Conservation (phyloP, 129 eudicot species). For the Sambucus nigra region DNA sequence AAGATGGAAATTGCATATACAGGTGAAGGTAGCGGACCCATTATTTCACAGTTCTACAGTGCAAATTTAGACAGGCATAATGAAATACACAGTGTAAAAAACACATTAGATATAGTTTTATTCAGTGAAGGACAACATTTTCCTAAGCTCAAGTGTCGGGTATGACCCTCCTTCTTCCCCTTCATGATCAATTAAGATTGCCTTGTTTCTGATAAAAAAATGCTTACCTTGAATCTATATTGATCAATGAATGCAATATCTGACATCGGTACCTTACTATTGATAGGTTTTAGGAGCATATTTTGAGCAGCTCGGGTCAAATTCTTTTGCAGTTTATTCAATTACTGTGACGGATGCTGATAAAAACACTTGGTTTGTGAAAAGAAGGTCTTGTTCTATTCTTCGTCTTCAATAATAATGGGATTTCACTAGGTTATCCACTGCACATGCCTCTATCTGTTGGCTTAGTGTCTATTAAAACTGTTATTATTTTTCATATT, state of each 20-base stretch:
- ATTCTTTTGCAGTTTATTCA: conserved; percentile 90
- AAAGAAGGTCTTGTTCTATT: conserved; percentile 63
- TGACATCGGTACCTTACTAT: conserved; percentile 5
- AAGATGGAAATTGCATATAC: conserved; percentile 18
- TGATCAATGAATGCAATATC: neutral
- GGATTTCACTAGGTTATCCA: conserved; percentile 1
- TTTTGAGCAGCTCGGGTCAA: conserved; percentile 81
- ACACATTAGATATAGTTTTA: conserved; percentile 32
- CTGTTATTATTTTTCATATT: neutral
- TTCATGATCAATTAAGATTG: neutral
- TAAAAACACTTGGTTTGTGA: conserved; percentile 84
- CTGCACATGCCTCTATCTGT: conserved; percentile 3
- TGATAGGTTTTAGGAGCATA: conserved; percentile 90
- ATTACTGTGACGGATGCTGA: conserved; percentile 80
- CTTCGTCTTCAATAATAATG: conserved; percentile 1
- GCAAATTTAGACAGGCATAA: conserved; percentile 32
- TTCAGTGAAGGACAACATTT: conserved; percentile 45
- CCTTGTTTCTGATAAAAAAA: neutral
- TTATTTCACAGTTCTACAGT: conserved; percentile 67
- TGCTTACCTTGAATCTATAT: neutral
- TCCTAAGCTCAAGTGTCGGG: conserved; percentile 88
- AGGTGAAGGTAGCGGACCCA: conserved; percentile 38
- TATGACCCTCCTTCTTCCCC: conserved; percentile 17
- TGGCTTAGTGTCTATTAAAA: neutral
- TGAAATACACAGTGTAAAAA: conserved; percentile 18